These are phyloP conservation scores for Neurospora intermedia DNA, from an alignment of 495 filamentous ascomycete species.

Conservation along the genomic window DNA sequence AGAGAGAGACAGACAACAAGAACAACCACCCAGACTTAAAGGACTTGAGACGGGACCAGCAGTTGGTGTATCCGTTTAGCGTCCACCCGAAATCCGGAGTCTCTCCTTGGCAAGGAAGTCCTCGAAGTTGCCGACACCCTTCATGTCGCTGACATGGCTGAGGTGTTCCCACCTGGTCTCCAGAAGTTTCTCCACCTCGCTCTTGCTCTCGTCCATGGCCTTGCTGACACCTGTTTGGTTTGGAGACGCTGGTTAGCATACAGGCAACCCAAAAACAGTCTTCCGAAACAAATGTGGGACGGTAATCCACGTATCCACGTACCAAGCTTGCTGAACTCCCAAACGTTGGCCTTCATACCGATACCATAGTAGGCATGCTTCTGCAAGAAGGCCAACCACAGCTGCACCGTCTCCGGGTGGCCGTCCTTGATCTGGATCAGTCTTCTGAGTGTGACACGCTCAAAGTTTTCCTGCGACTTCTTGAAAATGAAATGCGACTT, in stretches of 20 bases:
- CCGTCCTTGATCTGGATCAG: slow-evolving; percentile 92
- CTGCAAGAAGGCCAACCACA: slow-evolving; percentile 83
- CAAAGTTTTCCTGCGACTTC: slow-evolving; percentile 96
- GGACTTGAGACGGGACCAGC: not conserved
- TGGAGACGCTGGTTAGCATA: not conserved
- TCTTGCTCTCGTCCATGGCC: slow-evolving; percentile 49
- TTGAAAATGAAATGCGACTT: slow-evolving; percentile 85
- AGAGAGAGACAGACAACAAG: not conserved
- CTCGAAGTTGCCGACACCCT: slow-evolving; percentile 42
- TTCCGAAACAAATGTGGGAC: too few species aligned
- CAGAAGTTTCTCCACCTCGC: slow-evolving; percentile 49
- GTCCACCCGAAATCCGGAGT: slow-evolving; percentile 25
- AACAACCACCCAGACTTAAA: not conserved
- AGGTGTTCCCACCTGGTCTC: slow-evolving; percentile 54
- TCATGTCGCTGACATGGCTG: slow-evolving; percentile 41
- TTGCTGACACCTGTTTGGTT: slow-evolving; percentile 48
- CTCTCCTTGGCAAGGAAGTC: slow-evolving; percentile 44
- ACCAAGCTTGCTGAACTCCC: slow-evolving; percentile 70
- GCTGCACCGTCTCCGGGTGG: slow-evolving; percentile 72
- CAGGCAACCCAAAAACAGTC: too few species aligned
- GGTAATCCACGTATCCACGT: slow-evolving; percentile 5
- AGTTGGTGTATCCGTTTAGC: slow-evolving; percentile 9
- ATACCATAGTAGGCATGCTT: slow-evolving; percentile 89
- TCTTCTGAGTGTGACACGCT: slow-evolving; percentile 74
- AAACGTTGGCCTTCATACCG: slow-evolving; percentile 98